Conservation (phyloP, 2,329 filamentous ascomycete genomes). For the Mycogone perniciosa region DNA sequence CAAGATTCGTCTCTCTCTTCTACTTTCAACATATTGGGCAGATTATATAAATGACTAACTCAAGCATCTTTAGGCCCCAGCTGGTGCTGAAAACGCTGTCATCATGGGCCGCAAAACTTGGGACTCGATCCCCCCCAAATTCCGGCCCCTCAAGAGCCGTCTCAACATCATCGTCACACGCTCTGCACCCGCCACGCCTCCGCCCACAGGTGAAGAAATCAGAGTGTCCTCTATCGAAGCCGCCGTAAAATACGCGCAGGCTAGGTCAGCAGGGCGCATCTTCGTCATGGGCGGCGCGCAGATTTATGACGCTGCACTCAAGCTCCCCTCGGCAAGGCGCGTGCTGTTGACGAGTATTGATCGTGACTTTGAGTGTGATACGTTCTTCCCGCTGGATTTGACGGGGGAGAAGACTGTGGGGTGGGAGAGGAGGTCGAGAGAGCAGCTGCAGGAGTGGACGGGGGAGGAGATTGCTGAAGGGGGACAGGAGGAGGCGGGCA, state of each 20-base stretch:
- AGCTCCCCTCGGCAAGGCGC: conserved; percentile 48
- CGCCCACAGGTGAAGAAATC: conserved; percentile 27
- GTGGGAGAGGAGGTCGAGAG: conserved; percentile 50
- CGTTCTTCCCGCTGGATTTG: conserved; percentile 60
- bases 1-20: background rate
- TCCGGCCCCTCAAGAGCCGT: conserved; percentile 72
- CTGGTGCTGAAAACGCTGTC: conserved; percentile 58
- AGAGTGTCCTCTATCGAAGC: conserved; percentile 52
- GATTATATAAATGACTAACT: background rate
- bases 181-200: conserved; percentile 26
- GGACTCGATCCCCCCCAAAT: conserved; percentile 75
- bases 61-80: conserved; percentile 13
- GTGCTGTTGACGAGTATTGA: conserved; percentile 65
- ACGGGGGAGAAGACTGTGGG: conserved; percentile 29
- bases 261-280: conserved; percentile 47
- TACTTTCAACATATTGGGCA: background rate
- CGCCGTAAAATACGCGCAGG: conserved; percentile 45
- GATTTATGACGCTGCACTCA: conserved; percentile 70
- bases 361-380: conserved; percentile 69
- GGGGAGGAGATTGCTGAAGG: conserved; percentile 57
- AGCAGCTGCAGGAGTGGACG: conserved; percentile 55
- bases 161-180: conserved; percentile 77
- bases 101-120: conserved; percentile 98
- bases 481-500: conserved; percentile 56
- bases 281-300: conserved; percentile 89